Base-by-base conservation (phyloP, 2,329 filamentous ascomycete genomes). In the Botrytis tulipae region DNA sequence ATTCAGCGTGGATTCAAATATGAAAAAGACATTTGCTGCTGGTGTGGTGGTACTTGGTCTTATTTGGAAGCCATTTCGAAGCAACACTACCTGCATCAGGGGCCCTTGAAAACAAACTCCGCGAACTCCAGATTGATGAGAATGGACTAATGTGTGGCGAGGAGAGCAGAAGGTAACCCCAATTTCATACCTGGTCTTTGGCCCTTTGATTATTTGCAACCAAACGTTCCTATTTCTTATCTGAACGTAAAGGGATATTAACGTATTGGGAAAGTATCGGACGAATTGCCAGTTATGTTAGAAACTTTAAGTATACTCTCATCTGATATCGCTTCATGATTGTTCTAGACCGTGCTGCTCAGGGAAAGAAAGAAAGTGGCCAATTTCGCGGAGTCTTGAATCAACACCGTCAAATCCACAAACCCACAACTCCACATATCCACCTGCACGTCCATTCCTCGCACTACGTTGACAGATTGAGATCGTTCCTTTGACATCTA, bases 341-440 rank as follows among this genome's bases (percentile, higher is more conserved):
- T 69, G 48, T 51, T 51, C 29, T 57, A 57, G 61, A 65, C 60
- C 40, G 9, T 46, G 40, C 9, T 61, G 59, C 40, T 65, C n/a
- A 46, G 29, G 40, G n/a, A 32, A 22, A 65, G 14, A 70, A 18
- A 46, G 42, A 63, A 48, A 62, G 57, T 63, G 51, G 69, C 57
- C 29, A 71, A 71, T 71, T 62, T 71, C 69, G 69, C 29, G 40
- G 29, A 51, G 59, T 54, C 65, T 65, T 46, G n/a, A 20, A 54
- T 69, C 48, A 42, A 59, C 54, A 35, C 44, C 40, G 65, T 57
- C 40, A 37, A 40, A 69, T 54, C 65, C 44, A 44, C 16, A 44
- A 29, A n/a, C 35, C 59, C 32, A 37, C 59, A 61, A 61, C 16
- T 59, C 54, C 54, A 59, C 54, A 59, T n/a, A 40, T 63, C 61